phyloP scores from a whole-genome alignment of 2,329 filamentous ascomycete species.

The Apiospora koreana region DNA sequence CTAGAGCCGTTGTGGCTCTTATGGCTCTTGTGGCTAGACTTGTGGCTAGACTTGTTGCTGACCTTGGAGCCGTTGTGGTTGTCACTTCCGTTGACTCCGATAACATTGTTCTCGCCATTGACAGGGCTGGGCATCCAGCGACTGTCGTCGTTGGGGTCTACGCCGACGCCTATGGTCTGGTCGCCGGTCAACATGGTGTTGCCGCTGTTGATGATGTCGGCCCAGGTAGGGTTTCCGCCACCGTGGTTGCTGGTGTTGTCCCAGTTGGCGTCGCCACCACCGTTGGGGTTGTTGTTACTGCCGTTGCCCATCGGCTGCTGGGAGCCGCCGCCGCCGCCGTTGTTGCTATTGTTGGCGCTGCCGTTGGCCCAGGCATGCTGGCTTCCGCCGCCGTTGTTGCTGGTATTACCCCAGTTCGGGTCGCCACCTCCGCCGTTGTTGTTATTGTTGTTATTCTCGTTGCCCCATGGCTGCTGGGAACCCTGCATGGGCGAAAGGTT shows the following conservation, averaged over 20 bases:
- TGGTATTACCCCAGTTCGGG: not conserved
- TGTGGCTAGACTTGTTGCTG: not conserved
- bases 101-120: slow-evolving; percentile 12
- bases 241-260: not conserved
- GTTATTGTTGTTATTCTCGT: not conserved
- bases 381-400: not conserved
- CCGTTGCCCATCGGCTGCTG: not conserved
- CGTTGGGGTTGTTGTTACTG: not conserved
- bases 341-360: not conserved
- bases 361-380: not conserved
- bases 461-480: not conserved
- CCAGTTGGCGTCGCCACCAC: not conserved
- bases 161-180: not conserved
- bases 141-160: slow-evolving; percentile 1
- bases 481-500: not conserved
- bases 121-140: not conserved
- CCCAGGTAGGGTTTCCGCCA: not conserved
- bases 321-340: not conserved
- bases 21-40: not conserved
- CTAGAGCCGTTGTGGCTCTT: not conserved
- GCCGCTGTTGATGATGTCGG: too few relatives aligned
- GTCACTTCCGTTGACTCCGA: slow-evolving; percentile 12
- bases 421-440: not conserved
- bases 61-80: not conserved
- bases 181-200: not conserved